Evolutionary conservation across 1,284 basidiomycete genomes (phyloP), one percentile per base, ranked within the genome.

Genomic region (Cerioporus squamosus): DNA sequence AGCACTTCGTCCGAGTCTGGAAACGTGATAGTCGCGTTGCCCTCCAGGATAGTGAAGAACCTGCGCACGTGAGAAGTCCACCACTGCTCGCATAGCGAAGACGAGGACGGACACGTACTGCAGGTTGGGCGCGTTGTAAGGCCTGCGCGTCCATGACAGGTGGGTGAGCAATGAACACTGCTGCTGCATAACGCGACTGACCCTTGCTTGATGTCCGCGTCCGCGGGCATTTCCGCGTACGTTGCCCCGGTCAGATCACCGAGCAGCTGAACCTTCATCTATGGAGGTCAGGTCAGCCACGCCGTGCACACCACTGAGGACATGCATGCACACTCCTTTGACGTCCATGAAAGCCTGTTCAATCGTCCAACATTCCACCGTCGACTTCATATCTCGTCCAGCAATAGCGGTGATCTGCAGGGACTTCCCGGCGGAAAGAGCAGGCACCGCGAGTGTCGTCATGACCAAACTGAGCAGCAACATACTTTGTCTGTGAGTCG

Each of bases 11-110:
- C 43, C n/a, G 54, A 56, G 18, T 18, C 24, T 22, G 48, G 54
- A 47, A 56, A 56, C 1, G 48, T 50, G 33, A 56, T 51, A 6
- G 54, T 56, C 17, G 54, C 48, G 48, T 56, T 56, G 7, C 54
- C 48, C 12, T 50, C 43, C 22, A 56, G 20, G 23, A 56, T 50
- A 9, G 42, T 36, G 48, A 56, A 56, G 43, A 44, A 45, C 22
- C 54, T 56, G 29, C 1, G 17, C 5, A 15, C n/a, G 12, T 43
- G 9, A 26, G 24, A 20, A 12, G 2, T 8, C 8, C 3, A 6
- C 12, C 17, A 23, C 5, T 12, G 20, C 36, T 5, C 2, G 12
- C 17, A 9, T 26, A n/a, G n/a, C n/a, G n/a, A n/a, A n/a, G n/a
- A n/a, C n/a, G n/a, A 14, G 12, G 12, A 18, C 3, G n/a, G 40